phyloP scores from a whole-genome alignment of 129 eudicot species.

The Escallonia rubra region DNA sequence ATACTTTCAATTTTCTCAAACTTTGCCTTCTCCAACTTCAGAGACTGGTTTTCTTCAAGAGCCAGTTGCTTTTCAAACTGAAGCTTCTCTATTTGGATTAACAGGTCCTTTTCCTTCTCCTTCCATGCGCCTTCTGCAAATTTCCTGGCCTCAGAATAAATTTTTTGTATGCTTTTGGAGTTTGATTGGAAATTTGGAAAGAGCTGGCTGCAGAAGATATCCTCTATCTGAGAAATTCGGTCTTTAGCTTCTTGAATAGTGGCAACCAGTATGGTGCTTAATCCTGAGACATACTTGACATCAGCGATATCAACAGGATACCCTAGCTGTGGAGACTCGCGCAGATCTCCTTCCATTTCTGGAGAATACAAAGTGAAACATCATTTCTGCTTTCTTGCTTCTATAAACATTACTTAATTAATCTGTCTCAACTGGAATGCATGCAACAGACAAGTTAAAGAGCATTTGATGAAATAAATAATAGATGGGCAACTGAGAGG shows the following conservation, averaged over 20 bases:
- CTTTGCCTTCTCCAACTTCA: conserved; percentile 51
- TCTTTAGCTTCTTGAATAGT: conserved; percentile 87
- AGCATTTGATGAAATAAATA: too few species aligned
- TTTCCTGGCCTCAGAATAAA: conserved; percentile 58
- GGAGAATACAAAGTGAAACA: conserved; percentile 11
- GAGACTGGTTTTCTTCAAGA: conserved; percentile 43
- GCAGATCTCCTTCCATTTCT: conserved; percentile 48
- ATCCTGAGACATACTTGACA: conserved; percentile 61
- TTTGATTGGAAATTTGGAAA: conserved; percentile 67
- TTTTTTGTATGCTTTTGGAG: conserved; percentile 28
- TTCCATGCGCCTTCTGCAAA: conserved; percentile 60
- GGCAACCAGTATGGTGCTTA: conserved; percentile 80
- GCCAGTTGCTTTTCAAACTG: conserved; percentile 44
- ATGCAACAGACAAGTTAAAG: too few species aligned
- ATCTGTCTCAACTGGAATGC: too few species aligned
- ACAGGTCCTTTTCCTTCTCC: conserved; percentile 53
- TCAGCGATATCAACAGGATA: conserved; percentile 44
- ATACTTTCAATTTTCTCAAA: conserved; percentile 11
- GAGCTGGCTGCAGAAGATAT: conserved; percentile 79
- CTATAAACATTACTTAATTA: too few species aligned
- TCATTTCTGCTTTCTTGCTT: too few species aligned
- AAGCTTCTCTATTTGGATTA: conserved; percentile 44
- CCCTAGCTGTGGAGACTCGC: conserved; percentile 23
- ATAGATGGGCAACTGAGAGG: too few species aligned
- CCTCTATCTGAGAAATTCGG: conserved; percentile 77